Percentiles rank a stretch among this genome's conserved stretches.
Evolutionary conservation across 495 filamentous ascomycete genomes (phyloP).

Genomic region (Penicillium angulare): DNA sequence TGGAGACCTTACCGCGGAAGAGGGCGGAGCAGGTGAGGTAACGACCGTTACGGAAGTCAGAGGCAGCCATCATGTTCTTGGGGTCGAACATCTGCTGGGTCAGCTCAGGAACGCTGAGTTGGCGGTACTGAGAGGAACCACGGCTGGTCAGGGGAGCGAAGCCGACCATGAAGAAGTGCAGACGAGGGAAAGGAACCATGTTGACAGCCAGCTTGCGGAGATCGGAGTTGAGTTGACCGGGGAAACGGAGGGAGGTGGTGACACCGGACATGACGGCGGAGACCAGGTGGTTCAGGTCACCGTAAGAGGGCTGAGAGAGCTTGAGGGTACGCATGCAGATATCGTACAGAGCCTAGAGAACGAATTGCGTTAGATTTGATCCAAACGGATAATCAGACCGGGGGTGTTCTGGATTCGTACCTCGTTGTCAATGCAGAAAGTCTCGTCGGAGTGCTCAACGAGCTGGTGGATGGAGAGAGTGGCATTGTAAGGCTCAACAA

Average conservation of each 20-base stretch:
- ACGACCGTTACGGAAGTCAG: slow-evolving; percentile 98
- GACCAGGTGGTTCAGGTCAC: slow-evolving; percentile 98
- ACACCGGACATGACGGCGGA: slow-evolving; percentile 99
- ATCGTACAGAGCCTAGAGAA: slow-evolving; percentile 83
- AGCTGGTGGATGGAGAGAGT: slow-evolving; percentile 99
- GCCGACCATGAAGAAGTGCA: slow-evolving; percentile 99
- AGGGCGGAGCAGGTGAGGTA: slow-evolving; percentile 99
- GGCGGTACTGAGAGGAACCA: slow-evolving; percentile 92
- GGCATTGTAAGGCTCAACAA: slow-evolving; percentile 99
- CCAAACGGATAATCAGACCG: not conserved
- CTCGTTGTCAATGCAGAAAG: slow-evolving; percentile 99
- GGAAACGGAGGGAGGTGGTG: slow-evolving; percentile 98
- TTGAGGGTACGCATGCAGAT: slow-evolving; percentile 99
- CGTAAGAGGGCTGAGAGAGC: slow-evolving; percentile 96
- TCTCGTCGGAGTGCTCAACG: slow-evolving; percentile 99
- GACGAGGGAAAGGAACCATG: slow-evolving; percentile 99
- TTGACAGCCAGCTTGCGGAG: slow-evolving; percentile 99
- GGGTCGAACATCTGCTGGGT: slow-evolving; percentile 99
- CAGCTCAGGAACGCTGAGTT: slow-evolving; percentile 95
- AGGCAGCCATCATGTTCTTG: slow-evolving; percentile 99
- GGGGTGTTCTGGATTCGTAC: slow-evolving; percentile 31
- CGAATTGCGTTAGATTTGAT: slow-evolving; percentile 7
- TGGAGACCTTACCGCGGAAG: slow-evolving; percentile 99
- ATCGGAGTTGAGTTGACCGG: slow-evolving; percentile 99
- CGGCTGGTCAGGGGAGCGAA: slow-evolving; percentile 98